Evolutionary conservation across 176 grass and related monocot species (phyloP).

Genomic region (Pontederia paniculata): DNA sequence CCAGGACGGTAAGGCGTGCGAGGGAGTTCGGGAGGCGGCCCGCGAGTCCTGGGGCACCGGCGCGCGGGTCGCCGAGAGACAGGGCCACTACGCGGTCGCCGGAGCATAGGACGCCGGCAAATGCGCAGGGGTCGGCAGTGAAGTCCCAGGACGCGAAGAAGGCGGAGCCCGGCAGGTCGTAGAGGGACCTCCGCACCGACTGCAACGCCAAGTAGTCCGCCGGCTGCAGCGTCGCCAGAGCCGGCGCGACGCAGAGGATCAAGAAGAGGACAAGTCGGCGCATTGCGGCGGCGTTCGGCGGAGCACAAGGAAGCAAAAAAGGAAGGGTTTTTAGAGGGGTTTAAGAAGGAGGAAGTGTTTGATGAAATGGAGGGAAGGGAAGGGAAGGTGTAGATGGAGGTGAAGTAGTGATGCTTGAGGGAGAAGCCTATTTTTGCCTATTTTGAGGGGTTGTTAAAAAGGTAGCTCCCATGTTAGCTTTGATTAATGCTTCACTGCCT

Average conservation of each 20-base stretch:
- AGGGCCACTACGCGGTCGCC: constrained; percentile 8
- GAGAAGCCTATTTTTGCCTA: too few relatives aligned
- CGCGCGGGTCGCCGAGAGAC: constrained; percentile 8
- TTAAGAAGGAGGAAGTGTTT: too few relatives aligned
- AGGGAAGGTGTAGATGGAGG: too few relatives aligned
- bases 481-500: too few relatives aligned
- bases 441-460: too few relatives aligned
- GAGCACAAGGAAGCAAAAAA: too few relatives aligned
- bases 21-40: not conserved
- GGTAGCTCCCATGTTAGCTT: too few relatives aligned
- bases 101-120: constrained; percentile 11
- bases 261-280: not conserved
- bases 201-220: constrained; percentile 12
- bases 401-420: too few relatives aligned
- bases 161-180: constrained; percentile 7
- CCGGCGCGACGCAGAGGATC: not conserved
- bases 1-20: not conserved
- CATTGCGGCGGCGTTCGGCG: too few relatives aligned
- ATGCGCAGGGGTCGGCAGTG: constrained; percentile 15
- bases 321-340: too few relatives aligned
- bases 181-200: constrained; percentile 7
- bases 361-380: too few relatives aligned
- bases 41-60: constrained; percentile 3
- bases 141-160: constrained; percentile 18
- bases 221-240: not conserved